Percentiles rank a stretch among this genome's conserved stretches.
These are phyloP conservation scores for Debaryomyces sp. DNA, from an alignment of 1,139 yeast genomes.

Conservation along the genomic window DNA sequence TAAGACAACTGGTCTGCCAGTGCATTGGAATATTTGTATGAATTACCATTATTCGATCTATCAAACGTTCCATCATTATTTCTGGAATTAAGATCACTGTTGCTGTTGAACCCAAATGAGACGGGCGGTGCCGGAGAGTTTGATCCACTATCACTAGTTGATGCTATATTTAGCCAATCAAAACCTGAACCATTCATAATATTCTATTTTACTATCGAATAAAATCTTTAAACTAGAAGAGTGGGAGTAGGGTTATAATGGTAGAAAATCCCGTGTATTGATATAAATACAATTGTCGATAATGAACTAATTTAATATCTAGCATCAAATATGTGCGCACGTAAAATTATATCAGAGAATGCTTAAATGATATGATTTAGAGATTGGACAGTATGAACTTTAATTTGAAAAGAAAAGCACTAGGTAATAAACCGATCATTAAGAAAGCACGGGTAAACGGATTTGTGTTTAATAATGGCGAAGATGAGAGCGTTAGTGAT, in stretches of 20 bases:
- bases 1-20: slow-evolving; percentile 17
- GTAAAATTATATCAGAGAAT: not conserved
- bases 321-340: slow-evolving; percentile 6
- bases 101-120: slow-evolving; percentile 20
- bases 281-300: not conserved
- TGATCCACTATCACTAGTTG: slow-evolving; percentile 13
- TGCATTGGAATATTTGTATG: slow-evolving; percentile 8
- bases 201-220: not conserved
- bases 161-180: slow-evolving; percentile 28
- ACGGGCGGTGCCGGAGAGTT: slow-evolving; percentile 26
- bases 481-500: slow-evolving; percentile 3
- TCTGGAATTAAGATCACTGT: slow-evolving; percentile 3
- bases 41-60: not conserved
- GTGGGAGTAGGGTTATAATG: not conserved
- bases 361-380: not conserved
- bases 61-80: not conserved
- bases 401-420: slow-evolving; percentile 12
- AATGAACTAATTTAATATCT: not conserved
- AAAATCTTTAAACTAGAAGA: not conserved
- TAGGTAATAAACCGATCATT: not conserved
- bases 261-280: not conserved
- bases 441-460: slow-evolving; percentile 7
- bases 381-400: slow-evolving; percentile 11
- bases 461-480: not conserved
- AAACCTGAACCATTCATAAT: slow-evolving; percentile 21